Evolutionary conservation across 108 stramenopile species (phyloP).

Genomic region (Mayamaea pseudoterrestris): DNA sequence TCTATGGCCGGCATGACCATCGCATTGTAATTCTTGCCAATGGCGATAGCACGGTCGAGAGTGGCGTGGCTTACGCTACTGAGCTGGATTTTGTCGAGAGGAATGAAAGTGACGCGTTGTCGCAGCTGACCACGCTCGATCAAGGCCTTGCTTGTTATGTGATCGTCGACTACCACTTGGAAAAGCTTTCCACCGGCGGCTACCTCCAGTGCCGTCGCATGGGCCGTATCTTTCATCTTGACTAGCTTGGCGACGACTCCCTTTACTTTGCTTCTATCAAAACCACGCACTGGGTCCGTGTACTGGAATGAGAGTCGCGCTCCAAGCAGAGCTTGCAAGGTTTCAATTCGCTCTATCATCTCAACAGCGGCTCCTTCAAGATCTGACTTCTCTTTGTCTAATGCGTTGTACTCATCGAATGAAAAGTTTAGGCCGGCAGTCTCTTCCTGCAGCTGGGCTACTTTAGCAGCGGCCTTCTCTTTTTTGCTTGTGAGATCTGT

Average conservation of each 20-base stretch:
- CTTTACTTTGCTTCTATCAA: conserved; percentile 89
- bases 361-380: conserved; percentile 39
- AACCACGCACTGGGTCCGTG: conserved; percentile 83
- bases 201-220: conserved; percentile 94
- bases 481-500: conserved; percentile 43
- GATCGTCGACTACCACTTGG: conserved; percentile 97
- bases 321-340: conserved; percentile 67
- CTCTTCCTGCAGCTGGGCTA: conserved; percentile 20
- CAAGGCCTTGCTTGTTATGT: conserved; percentile 90
- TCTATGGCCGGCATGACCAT: conserved; percentile 82
- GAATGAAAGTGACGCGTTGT: conserved; percentile 93
- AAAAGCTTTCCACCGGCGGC: conserved; percentile 90
- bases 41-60: conserved; percentile 36
- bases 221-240: conserved; percentile 51
- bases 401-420: conserved; percentile 33
- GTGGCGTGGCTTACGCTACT: conserved; percentile 34
- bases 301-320: conserved; percentile 87
- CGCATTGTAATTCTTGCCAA: conserved; percentile 62
- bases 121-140: conserved; percentile 86
- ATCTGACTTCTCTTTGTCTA: conserved; percentile 57
- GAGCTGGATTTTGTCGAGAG: conserved; percentile 88
- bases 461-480: conserved; percentile 37
- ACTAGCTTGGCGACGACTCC: conserved; percentile 90
- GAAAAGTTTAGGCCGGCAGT: conserved; percentile 42
- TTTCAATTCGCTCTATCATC: conserved; percentile 57